Conservation (phyloP, 2,329 filamentous ascomycete genomes). For the Colletotrichum sp. region DNA sequence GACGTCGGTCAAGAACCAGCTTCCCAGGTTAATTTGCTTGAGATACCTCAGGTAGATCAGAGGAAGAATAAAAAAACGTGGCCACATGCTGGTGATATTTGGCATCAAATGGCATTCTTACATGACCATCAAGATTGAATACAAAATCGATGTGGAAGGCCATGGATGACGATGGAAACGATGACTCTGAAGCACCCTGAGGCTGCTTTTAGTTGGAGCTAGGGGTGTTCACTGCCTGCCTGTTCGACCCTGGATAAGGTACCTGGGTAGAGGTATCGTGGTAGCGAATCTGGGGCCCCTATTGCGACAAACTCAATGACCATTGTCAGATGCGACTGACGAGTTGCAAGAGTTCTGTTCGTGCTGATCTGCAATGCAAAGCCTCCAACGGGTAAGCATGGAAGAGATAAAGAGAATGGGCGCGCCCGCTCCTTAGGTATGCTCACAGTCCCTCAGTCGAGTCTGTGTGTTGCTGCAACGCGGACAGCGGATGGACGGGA, state of each 20-base stretch:
- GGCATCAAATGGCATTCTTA: neutral
- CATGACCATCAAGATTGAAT: neutral
- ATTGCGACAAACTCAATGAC: neutral
- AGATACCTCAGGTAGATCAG: neutral
- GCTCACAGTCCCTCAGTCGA: neutral
- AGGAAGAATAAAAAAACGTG: neutral
- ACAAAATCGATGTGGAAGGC: neutral
- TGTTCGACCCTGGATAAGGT: neutral
- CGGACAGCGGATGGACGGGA: neutral
- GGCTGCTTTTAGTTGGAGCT: neutral
- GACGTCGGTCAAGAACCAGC: neutral
- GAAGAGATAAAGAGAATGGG: neutral
- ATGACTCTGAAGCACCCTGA: neutral
- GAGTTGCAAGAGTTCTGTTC: neutral
- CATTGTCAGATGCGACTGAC: neutral
- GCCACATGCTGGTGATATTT: neutral
- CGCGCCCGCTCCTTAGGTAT: neutral
- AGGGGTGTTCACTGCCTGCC: neutral
- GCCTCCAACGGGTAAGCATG: neutral
- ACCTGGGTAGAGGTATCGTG: neutral
- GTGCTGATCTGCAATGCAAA: neutral
- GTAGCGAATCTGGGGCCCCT: neutral
- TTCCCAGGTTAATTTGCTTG: neutral
- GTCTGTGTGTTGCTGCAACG: neutral
- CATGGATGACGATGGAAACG: slow-evolving; percentile 14